Conservation (phyloP, 148 eudicot genomes). For the Pouteria glomerata region DNA sequence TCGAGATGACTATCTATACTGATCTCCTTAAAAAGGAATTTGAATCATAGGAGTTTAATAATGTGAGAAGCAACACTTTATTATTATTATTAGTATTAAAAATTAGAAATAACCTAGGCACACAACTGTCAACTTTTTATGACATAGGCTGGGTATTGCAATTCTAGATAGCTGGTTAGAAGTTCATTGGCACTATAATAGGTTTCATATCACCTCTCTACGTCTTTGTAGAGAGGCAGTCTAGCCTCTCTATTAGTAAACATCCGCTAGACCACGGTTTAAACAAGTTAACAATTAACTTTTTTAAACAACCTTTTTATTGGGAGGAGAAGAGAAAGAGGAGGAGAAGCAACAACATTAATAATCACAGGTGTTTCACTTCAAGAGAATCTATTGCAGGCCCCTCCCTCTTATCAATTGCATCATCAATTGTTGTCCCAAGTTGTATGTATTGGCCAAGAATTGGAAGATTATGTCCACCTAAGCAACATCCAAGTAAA, state of each 20-base stretch:
- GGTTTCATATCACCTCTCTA: too few relatives aligned
- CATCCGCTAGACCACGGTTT: not conserved
- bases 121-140: too few relatives aligned
- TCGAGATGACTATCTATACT: too few relatives aligned
- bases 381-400: slow-evolving; percentile 57
- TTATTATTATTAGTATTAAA: too few relatives aligned
- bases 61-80: too few relatives aligned
- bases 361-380: not conserved
- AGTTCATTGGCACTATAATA: too few relatives aligned
- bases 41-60: too few relatives aligned
- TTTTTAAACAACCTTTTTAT: not conserved
- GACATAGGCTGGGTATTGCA: too few relatives aligned
- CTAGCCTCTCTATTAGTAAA: not conserved
- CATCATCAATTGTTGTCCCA: slow-evolving; percentile 94
- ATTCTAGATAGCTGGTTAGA: too few relatives aligned
- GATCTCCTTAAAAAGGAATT: too few relatives aligned
- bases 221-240: too few relatives aligned
- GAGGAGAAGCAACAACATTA: slow-evolving; percentile 4
- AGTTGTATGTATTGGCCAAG: slow-evolving; percentile 92
- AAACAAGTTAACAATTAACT: not conserved
- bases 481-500: slow-evolving; percentile 30
- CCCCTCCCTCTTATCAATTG: slow-evolving; percentile 98
- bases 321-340: not conserved
- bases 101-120: too few relatives aligned
- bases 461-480: slow-evolving; percentile 92